Evolutionary conservation across 805 yeast genomes (phyloP), one percentile per base, ranked within the genome.

Genomic region (Kazachstania martiniae): DNA sequence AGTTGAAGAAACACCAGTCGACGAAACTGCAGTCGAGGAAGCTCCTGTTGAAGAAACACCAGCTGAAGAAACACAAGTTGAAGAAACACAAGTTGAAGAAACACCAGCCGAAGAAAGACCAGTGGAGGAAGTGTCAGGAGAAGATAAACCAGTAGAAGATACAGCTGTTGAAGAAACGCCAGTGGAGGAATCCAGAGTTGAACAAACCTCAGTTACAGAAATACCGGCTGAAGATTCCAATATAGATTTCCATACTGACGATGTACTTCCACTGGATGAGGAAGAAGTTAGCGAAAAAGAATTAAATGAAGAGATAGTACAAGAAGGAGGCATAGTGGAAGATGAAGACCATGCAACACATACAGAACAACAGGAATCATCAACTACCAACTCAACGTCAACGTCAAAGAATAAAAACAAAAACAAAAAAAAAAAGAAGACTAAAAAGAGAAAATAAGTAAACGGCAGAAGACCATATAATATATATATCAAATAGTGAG

Each of bases 221-320:
- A 27, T 35, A 21, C 35, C 35, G n/a, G 30, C 36, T 16, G 44
- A 39, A 12, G 43, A 44, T 16, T 32, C 39, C 14, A n/a, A 24
- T 9, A 8, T 21, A n/a, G 32, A 29, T 16, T 19, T 15, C 10
- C 24, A 17, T 15, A 12, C 21, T 10, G 37, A 31, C 18, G 37
- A 35, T 25, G 21, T 12, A 22, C 19, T 32, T 12, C 29, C 29
- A 2, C 28, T 28, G n/a, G 18, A 45, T 39, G 19, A 35, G 37
- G 13, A n/a, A 30, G 28, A 25, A 31, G 33, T 22, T 13, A 17
- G 26, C 21, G 31, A n/a, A 8, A 14, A 8, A 8, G 8, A 8
- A 8, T 8, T 19, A 8, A 23, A 13, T 8, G n/a, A n/a, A n/a
- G n/a, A n/a, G n/a, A 8, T 10, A 10, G 22, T 19, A 8, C 9